Evolutionary conservation across 78 protist species (phyloP).

Genomic region (Dictyostelium brefeldianum): DNA sequence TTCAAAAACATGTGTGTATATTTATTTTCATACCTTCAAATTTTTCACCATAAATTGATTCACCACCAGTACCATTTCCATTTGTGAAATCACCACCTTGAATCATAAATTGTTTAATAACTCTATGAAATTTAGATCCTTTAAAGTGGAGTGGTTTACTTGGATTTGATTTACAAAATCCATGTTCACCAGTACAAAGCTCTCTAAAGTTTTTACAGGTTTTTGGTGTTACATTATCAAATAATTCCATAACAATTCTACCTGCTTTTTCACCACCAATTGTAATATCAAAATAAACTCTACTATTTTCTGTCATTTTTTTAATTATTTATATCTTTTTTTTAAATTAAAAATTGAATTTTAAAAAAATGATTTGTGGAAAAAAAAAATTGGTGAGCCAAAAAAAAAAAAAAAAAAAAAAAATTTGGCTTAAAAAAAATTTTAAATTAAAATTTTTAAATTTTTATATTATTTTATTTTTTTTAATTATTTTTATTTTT

Average conservation of each 20-base stretch:
- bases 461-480: too few species aligned
- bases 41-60: slow-evolving; percentile 96
- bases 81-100: slow-evolving; percentile 95
- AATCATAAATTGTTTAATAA: slow-evolving; percentile 95
- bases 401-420: too few species aligned
- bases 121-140: slow-evolving; percentile 93
- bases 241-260: slow-evolving; percentile 83
- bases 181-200: slow-evolving; percentile 91
- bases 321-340: background rate
- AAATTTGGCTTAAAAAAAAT: too few species aligned
- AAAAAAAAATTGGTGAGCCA: background rate
- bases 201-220: slow-evolving; percentile 96
- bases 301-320: slow-evolving; percentile 21
- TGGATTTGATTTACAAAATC: slow-evolving; percentile 58
- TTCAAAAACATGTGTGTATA: background rate
- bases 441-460: too few species aligned
- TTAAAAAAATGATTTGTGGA: background rate
- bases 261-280: slow-evolving; percentile 82
- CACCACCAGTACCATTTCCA: slow-evolving; percentile 98
- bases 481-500: too few species aligned
- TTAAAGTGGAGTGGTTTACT: slow-evolving; percentile 89
- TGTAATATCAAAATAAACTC: slow-evolving; percentile 83
- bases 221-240: slow-evolving; percentile 88
- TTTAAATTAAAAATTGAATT: background rate
- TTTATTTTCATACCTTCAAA: slow-evolving; percentile 84